Evolutionary conservation across 83 land plant species (phyloP), one percentile per base, ranked within the genome.

Genomic region (Picea abies): DNA sequence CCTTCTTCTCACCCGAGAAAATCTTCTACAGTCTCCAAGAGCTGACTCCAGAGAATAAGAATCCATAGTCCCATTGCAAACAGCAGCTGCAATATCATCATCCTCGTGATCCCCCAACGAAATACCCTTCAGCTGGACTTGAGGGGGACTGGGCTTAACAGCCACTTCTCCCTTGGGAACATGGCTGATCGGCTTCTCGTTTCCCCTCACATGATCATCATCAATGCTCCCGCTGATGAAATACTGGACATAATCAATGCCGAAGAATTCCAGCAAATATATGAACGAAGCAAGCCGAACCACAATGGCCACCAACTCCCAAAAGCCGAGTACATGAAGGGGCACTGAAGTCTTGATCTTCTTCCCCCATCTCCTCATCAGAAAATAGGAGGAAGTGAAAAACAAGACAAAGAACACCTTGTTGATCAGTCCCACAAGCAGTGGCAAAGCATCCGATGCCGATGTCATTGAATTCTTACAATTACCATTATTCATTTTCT

Each of bases 321-420:
- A 83, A 22, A 92, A 60, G 76, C 83, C 85, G 62, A 93, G 83
- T 78, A 87, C 81, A 83, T 92, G 93, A 47, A 95, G 90, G 17
- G 94, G 98, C 5, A 86, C 85, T 10, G 91, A 89, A 23, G 65
- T 84, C 35, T 91, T 85, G 87, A 89, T 88, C 92, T 95, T 95
- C 68, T 93, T 96, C 80, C 96, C 78, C 97, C 97, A 95, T 23
- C 93, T 81, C 60, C 89, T 83, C 90, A 93, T 84, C 44, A 95
- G 87, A 84, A 67, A 92, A 81, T 86, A 86, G 22, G 88, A 86
- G 20, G 96, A 88, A 37, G 82, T 64, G 81, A 91, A 88, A 86
- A 95, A 95, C 71, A 91, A 84, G 20, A 85, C 81, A 64, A 90
- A 76, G 89, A 95, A 95, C 71, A 92, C 7, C 78, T 75, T 84